phyloP scores from a whole-genome alignment of 1,284 basidiomycete species.

The Heterobasidion irregulare region DNA sequence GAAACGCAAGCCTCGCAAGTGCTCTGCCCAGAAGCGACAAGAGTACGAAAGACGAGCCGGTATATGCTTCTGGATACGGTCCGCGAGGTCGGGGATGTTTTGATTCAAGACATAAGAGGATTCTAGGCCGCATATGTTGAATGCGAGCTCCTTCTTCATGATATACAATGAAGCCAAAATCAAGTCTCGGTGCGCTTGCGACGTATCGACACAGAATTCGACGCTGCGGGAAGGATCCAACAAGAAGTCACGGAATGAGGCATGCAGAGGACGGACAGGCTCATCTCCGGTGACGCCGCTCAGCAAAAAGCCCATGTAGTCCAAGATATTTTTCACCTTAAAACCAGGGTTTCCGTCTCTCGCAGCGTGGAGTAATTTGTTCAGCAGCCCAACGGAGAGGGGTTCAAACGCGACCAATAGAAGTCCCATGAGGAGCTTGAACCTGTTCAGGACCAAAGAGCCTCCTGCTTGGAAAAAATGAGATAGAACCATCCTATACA shows the following conservation, averaged over 20 bases:
- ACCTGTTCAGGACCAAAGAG: neutral
- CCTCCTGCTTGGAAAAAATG: neutral
- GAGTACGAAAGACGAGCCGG: slow-evolving; percentile 15
- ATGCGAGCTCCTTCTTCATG: slow-evolving; percentile 23
- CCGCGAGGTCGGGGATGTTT: slow-evolving; percentile 14
- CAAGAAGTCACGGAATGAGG: neutral
- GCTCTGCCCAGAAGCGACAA: slow-evolving; percentile 22
- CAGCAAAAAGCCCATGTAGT: neutral
- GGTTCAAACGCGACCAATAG: neutral
- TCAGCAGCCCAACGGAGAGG: neutral
- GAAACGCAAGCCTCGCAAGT: slow-evolving; percentile 12
- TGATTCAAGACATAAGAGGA: slow-evolving; percentile 18
- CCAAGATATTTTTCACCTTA: neutral
- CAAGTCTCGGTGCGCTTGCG: slow-evolving; percentile 10
- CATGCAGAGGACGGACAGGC: neutral
- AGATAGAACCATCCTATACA: neutral
- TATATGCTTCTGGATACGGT: slow-evolving; percentile 14
- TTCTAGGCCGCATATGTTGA: slow-evolving; percentile 23
- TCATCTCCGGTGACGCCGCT: neutral
- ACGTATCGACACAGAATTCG: slow-evolving; percentile 15
- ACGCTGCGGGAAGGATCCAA: neutral
- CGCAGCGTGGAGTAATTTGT: neutral
- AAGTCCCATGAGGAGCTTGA: neutral
- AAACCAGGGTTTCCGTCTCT: neutral
- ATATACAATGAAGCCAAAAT: slow-evolving; percentile 15